Evolutionary conservation across 495 filamentous ascomycete genomes (phyloP).

Genomic region (Trichoderma orchidacearum): DNA sequence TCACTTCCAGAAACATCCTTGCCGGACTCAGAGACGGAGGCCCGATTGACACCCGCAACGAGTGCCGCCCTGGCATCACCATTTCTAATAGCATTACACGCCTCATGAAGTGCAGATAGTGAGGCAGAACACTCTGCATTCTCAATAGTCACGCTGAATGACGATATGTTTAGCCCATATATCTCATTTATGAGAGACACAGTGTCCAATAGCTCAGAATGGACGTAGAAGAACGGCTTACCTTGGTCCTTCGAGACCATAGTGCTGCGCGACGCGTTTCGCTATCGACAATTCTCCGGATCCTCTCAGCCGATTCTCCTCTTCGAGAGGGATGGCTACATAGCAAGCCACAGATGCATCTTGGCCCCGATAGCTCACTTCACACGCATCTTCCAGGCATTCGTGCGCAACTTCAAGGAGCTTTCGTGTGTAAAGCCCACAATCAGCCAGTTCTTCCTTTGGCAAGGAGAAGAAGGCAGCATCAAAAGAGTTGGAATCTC

Average conservation of each 20-base stretch:
- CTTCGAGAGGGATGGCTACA: constrained; percentile 25
- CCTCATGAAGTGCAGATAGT: constrained; percentile 37
- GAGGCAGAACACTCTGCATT: constrained; percentile 36
- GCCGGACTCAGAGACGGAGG: constrained; percentile 12
- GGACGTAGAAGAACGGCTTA: constrained; percentile 35
- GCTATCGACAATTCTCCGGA: not conserved
- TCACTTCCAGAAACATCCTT: constrained; percentile 18
- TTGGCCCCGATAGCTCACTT: constrained; percentile 25
- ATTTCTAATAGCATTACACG: constrained; percentile 24
- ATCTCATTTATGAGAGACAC: too few species aligned
- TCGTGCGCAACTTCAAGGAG: constrained; percentile 36
- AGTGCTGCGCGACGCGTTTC: constrained; percentile 14
- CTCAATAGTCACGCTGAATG: constrained; percentile 21
- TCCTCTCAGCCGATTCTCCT: constrained; percentile 9
- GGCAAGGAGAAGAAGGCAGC: constrained; percentile 26
- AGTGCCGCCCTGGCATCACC: constrained; percentile 24
- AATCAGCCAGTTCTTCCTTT: constrained; percentile 17
- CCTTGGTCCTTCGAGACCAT: constrained; percentile 19
- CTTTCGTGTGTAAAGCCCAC: constrained; percentile 39
- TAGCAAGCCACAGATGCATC: constrained; percentile 21
- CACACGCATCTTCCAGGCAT: constrained; percentile 32
- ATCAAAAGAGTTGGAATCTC: constrained; percentile 18
- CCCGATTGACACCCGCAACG: constrained; percentile 22
- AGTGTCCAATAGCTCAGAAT: too few species aligned
- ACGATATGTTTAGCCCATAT: not conserved